Evolutionary conservation across 169 alveolate genomes (phyloP).

Genomic region (Miamiensis avidus): DNA sequence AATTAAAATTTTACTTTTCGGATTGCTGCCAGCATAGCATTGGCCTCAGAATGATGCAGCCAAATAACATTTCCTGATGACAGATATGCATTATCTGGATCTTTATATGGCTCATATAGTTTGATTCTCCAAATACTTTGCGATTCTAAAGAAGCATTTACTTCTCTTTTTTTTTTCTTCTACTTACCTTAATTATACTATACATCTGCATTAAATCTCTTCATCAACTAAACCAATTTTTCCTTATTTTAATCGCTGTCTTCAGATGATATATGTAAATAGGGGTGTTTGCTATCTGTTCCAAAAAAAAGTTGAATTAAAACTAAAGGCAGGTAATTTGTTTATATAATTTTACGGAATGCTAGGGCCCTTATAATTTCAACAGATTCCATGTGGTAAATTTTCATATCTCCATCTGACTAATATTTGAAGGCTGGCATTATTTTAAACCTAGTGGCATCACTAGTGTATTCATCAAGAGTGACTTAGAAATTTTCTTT

Average conservation of each 20-base stretch:
- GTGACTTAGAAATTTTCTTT: conserved; percentile 34
- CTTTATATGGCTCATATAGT: conserved; percentile 25
- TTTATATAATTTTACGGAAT: neutral
- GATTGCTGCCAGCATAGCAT: conserved; percentile 37
- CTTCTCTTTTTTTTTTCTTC: conserved; percentile 35
- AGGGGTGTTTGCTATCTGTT: neutral
- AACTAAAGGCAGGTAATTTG: too few relatives aligned
- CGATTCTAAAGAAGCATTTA: conserved; percentile 33
- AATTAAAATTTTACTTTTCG: conserved; percentile 18
- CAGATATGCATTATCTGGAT: conserved; percentile 18
- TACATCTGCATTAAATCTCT: neutral
- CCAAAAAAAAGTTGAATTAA: too few relatives aligned
- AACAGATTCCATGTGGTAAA: neutral
- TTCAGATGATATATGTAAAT: neutral
- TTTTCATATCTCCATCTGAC: conserved; percentile 24
- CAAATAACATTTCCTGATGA: conserved; percentile 49
- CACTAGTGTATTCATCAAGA: conserved; percentile 36
- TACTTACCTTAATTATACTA: neutral
- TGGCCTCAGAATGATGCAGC: conserved; percentile 51
- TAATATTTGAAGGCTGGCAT: conserved; percentile 39
- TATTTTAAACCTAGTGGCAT: conserved; percentile 39
- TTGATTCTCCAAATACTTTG: conserved; percentile 37
- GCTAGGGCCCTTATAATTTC: neutral
- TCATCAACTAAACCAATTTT: neutral
- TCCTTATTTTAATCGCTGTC: neutral